A percentile compares a stretch with the other conserved stretches of the same genome.
phyloP scores from a whole-genome alignment of 495 filamentous ascomycete genomes.

The Tetracladium setigerum region DNA sequence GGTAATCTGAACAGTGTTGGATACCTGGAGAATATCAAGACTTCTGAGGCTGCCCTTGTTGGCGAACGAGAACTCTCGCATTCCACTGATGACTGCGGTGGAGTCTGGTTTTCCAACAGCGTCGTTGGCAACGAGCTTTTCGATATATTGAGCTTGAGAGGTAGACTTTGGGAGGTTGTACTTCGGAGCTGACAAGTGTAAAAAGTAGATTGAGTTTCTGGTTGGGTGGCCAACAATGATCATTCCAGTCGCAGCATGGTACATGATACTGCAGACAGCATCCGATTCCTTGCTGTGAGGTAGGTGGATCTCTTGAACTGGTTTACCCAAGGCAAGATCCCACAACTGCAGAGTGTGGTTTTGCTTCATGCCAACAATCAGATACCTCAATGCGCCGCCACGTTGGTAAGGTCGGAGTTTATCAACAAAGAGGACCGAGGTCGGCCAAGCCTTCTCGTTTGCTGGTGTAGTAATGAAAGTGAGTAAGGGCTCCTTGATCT shows the following conservation, averaged over 20 bases:
- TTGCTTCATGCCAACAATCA: constrained; percentile 96
- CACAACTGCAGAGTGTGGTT: constrained; percentile 98
- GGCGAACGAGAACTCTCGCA: constrained; percentile 87
- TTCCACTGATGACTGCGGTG: constrained; percentile 91
- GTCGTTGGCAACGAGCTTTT: constrained; percentile 66
- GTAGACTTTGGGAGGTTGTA: constrained; percentile 70
- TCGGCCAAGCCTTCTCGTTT: constrained; percentile 86
- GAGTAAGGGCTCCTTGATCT: constrained; percentile 70
- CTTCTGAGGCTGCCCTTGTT: constrained; percentile 86
- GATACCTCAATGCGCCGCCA: constrained; percentile 79
- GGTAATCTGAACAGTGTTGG: constrained; percentile 45
- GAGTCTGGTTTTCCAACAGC: constrained; percentile 76
- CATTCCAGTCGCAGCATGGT: constrained; percentile 83
- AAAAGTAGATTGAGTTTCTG: constrained; percentile 93
- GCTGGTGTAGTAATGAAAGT: constrained; percentile 72
- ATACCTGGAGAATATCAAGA: constrained; percentile 69
- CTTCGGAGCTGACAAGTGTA: constrained; percentile 86
- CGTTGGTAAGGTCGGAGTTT: constrained; percentile 86
- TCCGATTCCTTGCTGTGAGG: constrained; percentile 96
- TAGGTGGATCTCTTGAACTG: constrained; percentile 93
- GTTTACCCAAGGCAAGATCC: constrained; percentile 92
- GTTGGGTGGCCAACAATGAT: constrained; percentile 94
- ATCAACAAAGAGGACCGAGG: constrained; percentile 90
- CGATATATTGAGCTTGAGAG: constrained; percentile 81
- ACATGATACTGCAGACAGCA: constrained; percentile 91